These are phyloP conservation scores for Xerocomus nothofagi DNA, from an alignment of 1,284 basidiomycete genomes.

Conservation along the genomic window DNA sequence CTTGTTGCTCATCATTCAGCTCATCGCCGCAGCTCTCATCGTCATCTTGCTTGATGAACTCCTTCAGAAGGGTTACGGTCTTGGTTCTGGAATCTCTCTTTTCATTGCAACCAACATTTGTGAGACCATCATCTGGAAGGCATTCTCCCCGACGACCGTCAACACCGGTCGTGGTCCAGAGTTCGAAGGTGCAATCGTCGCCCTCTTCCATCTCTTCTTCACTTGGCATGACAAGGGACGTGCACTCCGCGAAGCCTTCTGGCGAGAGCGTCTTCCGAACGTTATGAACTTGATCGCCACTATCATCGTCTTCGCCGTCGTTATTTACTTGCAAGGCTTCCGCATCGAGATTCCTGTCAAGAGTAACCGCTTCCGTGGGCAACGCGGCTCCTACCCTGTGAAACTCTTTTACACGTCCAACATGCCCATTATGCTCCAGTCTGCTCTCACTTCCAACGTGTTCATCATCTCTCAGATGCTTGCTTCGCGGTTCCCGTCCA, in stretches of 20 bases:
- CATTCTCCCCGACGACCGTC: conserved; percentile 96
- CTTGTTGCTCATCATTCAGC: conserved; percentile 92
- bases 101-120: conserved; percentile 99
- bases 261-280: conserved; percentile 95
- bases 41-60: conserved; percentile 99
- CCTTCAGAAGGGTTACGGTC: conserved; percentile 97
- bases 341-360: conserved; percentile 98
- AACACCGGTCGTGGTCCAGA: conserved; percentile 98
- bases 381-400: conserved; percentile 93
- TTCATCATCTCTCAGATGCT: conserved; percentile 99
- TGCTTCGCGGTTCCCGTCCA: conserved; percentile 85
- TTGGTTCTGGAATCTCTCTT: conserved; percentile 97
- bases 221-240: conserved; percentile 99
- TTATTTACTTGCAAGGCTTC: conserved; percentile 99
- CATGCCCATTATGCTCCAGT: conserved; percentile 99
- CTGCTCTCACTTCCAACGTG: conserved; percentile 90
- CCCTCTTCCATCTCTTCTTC: conserved; percentile 97
- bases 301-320: conserved; percentile 86
- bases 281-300: conserved; percentile 98
- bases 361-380: conserved; percentile 93
- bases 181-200: conserved; percentile 95
- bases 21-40: conserved; percentile 91
- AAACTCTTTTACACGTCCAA: conserved; percentile 99
- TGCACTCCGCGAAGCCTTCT: conserved; percentile 97
- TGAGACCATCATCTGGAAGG: conserved; percentile 99